These are phyloP conservation scores for Talaromyces sp. DNA, from an alignment of 2,329 filamentous ascomycete genomes.

Conservation along the genomic window DNA sequence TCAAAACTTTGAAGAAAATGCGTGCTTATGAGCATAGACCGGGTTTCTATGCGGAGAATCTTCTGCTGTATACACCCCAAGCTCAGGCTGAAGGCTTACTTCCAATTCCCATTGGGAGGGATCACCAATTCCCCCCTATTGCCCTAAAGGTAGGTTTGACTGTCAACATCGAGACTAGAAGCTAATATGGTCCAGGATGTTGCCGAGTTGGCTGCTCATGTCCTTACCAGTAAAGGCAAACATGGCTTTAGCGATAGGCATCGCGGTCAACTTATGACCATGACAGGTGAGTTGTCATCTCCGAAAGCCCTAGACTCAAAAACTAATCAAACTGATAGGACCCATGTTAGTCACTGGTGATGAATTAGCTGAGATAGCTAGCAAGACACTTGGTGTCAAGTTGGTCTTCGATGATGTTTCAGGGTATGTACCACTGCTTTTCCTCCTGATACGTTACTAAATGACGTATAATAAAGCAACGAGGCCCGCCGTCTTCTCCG, in stretches of 20 bases:
- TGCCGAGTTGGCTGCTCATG: slow-evolving; percentile 48
- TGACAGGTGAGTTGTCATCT: slow-evolving; percentile 40
- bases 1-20: too few relatives aligned
- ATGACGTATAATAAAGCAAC: slow-evolving; percentile 13
- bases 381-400: slow-evolving; percentile 42
- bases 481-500: slow-evolving; percentile 39
- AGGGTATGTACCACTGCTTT: slow-evolving; percentile 31
- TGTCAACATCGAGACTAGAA: background rate
- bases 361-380: slow-evolving; percentile 48
- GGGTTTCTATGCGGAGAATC: slow-evolving; percentile 53
- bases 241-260: slow-evolving; percentile 51
- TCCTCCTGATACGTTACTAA: too few relatives aligned
- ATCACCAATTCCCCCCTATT: slow-evolving; percentile 52
- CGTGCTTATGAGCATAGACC: slow-evolving; percentile 31
- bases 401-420: slow-evolving; percentile 49
- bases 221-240: slow-evolving; percentile 48
- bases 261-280: slow-evolving; percentile 52
- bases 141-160: slow-evolving; percentile 42
- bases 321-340: slow-evolving; percentile 26
- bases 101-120: slow-evolving; percentile 47
- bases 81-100: slow-evolving; percentile 45
- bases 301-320: background rate
- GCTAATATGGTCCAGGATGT: slow-evolving; percentile 38
- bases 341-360: slow-evolving; percentile 48
- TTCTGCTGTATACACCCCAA: slow-evolving; percentile 49